Evolutionary conservation across 1,284 basidiomycete species (phyloP).

Genomic region (Trametes versicolor): DNA sequence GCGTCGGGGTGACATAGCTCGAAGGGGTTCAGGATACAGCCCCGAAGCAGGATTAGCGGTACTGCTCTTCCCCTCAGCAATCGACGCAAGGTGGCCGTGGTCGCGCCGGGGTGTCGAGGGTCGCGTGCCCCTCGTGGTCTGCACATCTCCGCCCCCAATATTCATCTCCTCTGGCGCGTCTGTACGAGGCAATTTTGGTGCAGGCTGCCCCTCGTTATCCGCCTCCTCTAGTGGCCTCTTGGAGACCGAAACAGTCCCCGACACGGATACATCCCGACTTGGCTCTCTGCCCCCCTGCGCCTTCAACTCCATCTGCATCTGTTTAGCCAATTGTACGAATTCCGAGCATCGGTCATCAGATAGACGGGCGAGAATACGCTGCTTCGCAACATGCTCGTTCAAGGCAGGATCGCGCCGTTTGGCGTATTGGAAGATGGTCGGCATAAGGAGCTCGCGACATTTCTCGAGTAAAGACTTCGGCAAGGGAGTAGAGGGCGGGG

Average conservation of each 20-base stretch:
- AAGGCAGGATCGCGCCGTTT: conserved; percentile 36
- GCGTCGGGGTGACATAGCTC: background rate
- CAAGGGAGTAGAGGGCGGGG: background rate
- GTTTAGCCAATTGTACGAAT: conserved; percentile 37
- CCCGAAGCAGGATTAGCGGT: background rate
- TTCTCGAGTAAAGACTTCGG: conserved; percentile 20
- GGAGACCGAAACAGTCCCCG: background rate
- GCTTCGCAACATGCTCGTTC: conserved; percentile 31
- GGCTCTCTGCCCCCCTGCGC: conserved; percentile 5
- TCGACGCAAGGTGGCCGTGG: background rate
- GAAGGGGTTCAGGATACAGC: background rate
- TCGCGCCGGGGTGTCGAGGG: background rate
- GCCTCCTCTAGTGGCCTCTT: conserved; percentile 13
- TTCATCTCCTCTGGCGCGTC: conserved; percentile 3
- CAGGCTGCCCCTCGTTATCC: conserved; percentile 1
- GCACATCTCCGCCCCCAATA: background rate
- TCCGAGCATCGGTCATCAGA: conserved; percentile 40
- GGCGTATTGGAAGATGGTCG: conserved; percentile 38
- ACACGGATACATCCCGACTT: background rate
- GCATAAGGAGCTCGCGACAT: conserved; percentile 36
- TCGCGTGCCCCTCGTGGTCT: background rate
- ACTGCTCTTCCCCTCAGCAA: background rate
- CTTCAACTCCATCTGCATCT: conserved; percentile 35
- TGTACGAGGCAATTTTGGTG: conserved; percentile 3
- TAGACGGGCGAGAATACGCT: conserved; percentile 32